Base-by-base conservation (phyloP, 352 stramenopile species). In the Phytophthora vignae region DNA sequence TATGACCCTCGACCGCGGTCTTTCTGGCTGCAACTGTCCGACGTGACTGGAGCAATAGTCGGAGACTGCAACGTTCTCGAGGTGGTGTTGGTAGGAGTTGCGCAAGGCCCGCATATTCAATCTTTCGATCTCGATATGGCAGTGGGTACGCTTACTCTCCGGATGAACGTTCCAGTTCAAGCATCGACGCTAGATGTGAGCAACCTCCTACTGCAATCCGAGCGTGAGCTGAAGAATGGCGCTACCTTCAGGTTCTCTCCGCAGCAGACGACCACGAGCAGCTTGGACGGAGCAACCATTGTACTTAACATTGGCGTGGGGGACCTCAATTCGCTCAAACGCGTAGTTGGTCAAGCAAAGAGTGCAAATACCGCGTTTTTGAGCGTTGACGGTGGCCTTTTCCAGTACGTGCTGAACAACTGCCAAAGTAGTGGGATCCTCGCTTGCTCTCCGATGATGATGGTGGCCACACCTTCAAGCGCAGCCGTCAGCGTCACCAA, bases 121-220 rank as follows among this genome's bases (percentile, higher is more conserved):
- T 71, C 73, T 0, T 94, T 90, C 29, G 80, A 82, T 21, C 58
- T 94, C 4, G 57, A 94, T 31, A 82, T 94, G 83, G 66, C 80
- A 33, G 4, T 60, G 0, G 78, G 78, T 6, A 79, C 19, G 0
- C 57, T 94, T 22, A 72, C 67, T 12, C 67, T 94, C 3, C 60
- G 49, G 10, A 57, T 84, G 15, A 87, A 64, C 17, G 17, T 74
- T 38, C 57, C 76, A 1, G 81, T 91, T 21, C 54, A 90, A 27
- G 63, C 72, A 12, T 58, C 68, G 10, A 85, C 84, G 3, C 36
- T 92, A 1, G 76, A 88, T 22, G 61, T 84, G 1, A 78, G 79
- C 4, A 87, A 79, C 25, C 63, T 92, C 12, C 57, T 70, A 1
- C 60, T 94, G 6, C 83, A 91, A 55, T 84, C 78, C 3, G 71